A percentile compares a stretch with the other conserved stretches of the same genome.
These are phyloP conservation scores for Trichoderma sp. DNA, from an alignment of 2,329 filamentous ascomycete genomes.

Conservation along the genomic window DNA sequence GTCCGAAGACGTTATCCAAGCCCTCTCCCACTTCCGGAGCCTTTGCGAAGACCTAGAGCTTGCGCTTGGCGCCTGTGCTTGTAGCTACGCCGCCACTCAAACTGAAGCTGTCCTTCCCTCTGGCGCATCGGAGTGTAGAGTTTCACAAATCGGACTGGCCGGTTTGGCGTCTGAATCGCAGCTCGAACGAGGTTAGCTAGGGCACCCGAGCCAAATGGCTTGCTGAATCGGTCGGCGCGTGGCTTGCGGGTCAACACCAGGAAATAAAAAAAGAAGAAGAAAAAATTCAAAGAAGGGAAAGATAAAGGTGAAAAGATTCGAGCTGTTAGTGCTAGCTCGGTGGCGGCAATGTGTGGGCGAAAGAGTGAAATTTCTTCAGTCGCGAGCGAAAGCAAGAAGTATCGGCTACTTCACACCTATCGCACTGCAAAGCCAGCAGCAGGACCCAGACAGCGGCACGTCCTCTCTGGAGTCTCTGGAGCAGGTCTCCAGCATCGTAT, in stretches of 20 bases:
- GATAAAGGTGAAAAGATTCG: background rate
- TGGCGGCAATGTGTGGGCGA: conserved; percentile 19
- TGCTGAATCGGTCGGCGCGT: conserved; percentile 14
- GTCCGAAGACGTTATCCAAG: conserved; percentile 24
- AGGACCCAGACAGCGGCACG: conserved; percentile 1
- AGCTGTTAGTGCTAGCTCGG: conserved; percentile 6
- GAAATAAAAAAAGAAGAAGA: too few species aligned
- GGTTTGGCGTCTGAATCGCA: conserved; percentile 4
- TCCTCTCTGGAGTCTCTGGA: background rate
- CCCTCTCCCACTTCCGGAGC: conserved; percentile 22
- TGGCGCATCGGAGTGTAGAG: background rate
- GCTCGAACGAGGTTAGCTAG: background rate
- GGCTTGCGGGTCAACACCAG: conserved; percentile 3
- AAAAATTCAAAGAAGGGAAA: too few species aligned
- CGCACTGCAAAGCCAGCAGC: background rate
- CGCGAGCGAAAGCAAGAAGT: conserved; percentile 2
- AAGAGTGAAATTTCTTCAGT: conserved; percentile 1
- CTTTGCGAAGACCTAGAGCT: conserved; percentile 12
- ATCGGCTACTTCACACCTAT: conserved; percentile 1
- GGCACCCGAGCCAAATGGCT: background rate
- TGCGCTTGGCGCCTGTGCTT: conserved; percentile 12
- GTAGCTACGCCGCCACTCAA: conserved; percentile 6
- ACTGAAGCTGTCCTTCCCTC: background rate
- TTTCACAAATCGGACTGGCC: conserved; percentile 26
- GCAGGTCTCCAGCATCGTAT: conserved; percentile 9